Evolutionary conservation across 805 yeast species (phyloP).

Genomic region (Henningerozyma blattae): DNA sequence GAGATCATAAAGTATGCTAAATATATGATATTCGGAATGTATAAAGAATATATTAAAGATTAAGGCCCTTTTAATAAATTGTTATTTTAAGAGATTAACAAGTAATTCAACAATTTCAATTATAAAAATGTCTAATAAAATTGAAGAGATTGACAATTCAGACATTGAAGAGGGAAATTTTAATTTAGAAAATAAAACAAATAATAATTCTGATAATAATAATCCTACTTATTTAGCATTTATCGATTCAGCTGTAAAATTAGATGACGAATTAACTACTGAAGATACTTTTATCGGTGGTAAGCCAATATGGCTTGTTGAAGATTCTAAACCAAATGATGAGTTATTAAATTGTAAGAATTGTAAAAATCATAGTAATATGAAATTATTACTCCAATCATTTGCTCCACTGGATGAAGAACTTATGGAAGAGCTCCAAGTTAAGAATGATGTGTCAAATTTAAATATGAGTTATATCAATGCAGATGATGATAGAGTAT

Average conservation of each 20-base stretch:
- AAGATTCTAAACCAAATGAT: conserved; percentile 40
- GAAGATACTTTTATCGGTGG: conserved; percentile 52
- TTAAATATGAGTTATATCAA: conserved; percentile 19
- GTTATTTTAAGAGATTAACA: too few relatives aligned
- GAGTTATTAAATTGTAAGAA: conserved; percentile 48
- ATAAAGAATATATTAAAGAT: too few relatives aligned
- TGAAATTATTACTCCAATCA: conserved; percentile 69
- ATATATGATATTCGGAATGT: too few relatives aligned
- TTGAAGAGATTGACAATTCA: conserved; percentile 8
- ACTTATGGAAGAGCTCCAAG: conserved; percentile 14
- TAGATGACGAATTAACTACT: conserved; percentile 31
- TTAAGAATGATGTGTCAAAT: conserved; percentile 3
- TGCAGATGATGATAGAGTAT: conserved; percentile 62
- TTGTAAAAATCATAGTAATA: conserved; percentile 37
- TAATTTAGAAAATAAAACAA: background rate
- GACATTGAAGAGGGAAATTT: conserved; percentile 15
- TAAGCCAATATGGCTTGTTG: conserved; percentile 77
- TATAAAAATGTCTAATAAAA: too few relatives aligned
- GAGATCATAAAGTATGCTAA: too few relatives aligned
- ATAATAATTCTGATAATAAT: conserved; percentile 6
- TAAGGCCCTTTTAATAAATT: too few relatives aligned
- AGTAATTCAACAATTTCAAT: too few relatives aligned
- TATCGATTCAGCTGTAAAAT: conserved; percentile 47
- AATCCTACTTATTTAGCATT: conserved; percentile 46
- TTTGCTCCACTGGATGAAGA: conserved; percentile 57